Base-by-base conservation (phyloP, 2,329 filamentous ascomycete genomes). In the Neofusicoccum laricinum region DNA sequence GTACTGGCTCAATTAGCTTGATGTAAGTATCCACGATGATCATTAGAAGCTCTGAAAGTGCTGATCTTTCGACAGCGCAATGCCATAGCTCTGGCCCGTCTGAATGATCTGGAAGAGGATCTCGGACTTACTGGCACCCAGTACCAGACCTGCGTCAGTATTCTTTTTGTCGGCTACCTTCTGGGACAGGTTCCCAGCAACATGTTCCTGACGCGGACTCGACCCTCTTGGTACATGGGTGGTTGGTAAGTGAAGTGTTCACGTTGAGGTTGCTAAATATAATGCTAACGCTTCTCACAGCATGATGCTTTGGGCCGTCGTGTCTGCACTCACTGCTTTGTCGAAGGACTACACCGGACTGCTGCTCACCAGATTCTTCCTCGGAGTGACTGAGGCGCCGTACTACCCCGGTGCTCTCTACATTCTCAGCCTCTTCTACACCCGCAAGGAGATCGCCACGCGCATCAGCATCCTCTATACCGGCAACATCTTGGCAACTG, bases 351-450 rank as follows among this genome's bases (percentile, higher is more conserved):
- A 80, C 64, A 69, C 75, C 1, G 81, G 81, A 0, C 67, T 84
- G 8, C 66, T 84, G 25, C 75, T 76, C 21, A 55, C 41, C 11
- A 61, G 64, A 14, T 65, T 65, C 34, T 65, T 63, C 25, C 59
- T 65, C 10, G 64, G 64, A 36, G 32, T 65, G 11, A 57, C 50
- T 1, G 59, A 65, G 49, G 61, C 61, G 1, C 40, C 36, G 2
- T 63, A 53, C 17, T 55, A 69, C 38, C 58, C 81, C 12, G 81
- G 81, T 10, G 77, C 79, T 12, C 70, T 84, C 17, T 82, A 81
- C 71, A 82, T 81, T 65, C 75, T 84, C 8, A 80, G 77, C 14
- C 80, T 78, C 66, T 85, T 82, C 82, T 85, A 85, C 67, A 85
- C 81, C 1, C 81, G 81, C 55, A 78, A 80, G 34, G 83, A 85